Evolutionary conservation across 495 filamentous ascomycete genomes (phyloP), one percentile per base, ranked within the genome.

Genomic region (Talaromyces wortmannii): DNA sequence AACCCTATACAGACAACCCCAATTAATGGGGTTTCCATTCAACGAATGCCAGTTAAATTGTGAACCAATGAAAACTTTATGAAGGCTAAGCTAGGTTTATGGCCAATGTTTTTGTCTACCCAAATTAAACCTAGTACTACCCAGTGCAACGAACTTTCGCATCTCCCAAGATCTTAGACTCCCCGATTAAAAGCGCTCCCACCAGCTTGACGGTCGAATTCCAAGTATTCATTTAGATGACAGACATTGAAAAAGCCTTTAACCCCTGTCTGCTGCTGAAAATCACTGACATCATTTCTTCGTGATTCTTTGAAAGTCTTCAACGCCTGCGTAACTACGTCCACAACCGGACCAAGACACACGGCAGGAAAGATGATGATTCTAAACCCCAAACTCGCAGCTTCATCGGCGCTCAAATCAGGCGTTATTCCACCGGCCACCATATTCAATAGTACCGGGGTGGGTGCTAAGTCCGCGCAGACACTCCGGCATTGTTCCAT

Each of bases 381-480:
- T 23, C 72, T 70, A 60, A 83, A 89, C 2, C 86, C 85, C 55
- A 88, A 63, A 57, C 80, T 75, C 53, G 69, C 61, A 5, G 85
- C 83, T 69, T 86, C 80, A 5, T 72, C 57, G 31, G 77, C 76
- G n/a, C 76, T 79, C 48, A 86, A 80, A 13, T 73, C 61, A 16
- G 85, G 85, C 18, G 78, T 83, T 42, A 77, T 72, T 13, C 86
- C 83, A 59, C 82, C 77, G 60, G 81, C 79, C 11, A 89, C 86
- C 62, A 81, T 83, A 62, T 89, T 89, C 53, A 88, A 63, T 31
- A 86, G 54, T 44, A 87, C 64, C n/a, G 85, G 85, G 73, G 77
- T 81, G 2, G 69, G 70, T 10, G 67, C 70, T 5, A 82, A 56
- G 31, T 75, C 76, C 36, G 67, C 59, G 7, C 76, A 66, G 0